Evolutionary conservation across 164 flowering plant genomes (phyloP).

Genomic region (Dillenia turbinata): DNA sequence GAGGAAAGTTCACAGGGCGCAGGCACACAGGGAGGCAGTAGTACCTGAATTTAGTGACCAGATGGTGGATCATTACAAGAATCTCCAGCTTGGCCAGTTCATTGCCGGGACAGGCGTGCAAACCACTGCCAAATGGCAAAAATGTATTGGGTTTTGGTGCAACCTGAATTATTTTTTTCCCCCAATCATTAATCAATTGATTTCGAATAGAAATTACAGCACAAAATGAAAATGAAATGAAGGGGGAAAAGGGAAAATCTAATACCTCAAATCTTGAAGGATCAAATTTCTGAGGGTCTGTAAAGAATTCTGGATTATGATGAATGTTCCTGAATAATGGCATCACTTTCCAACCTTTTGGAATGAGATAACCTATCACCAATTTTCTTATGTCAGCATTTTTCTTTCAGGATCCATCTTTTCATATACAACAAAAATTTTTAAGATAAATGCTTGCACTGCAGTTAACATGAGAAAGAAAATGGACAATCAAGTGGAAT

Average conservation of each 20-base stretch:
- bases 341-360: conserved; percentile 96
- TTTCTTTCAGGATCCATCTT: no score
- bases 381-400: neutral
- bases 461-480: no score
- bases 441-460: no score
- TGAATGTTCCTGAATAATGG: conserved; percentile 93
- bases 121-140: conserved; percentile 76
- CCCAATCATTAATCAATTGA: no score
- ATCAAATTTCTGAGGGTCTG: conserved; percentile 70
- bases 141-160: conserved; percentile 72
- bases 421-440: no score
- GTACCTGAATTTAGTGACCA: conserved; percentile 72
- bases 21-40: neutral
- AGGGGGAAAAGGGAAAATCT: no score
- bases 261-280: conserved; percentile 89
- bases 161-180: conserved; percentile 26
- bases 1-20: no score
- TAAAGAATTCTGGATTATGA: conserved; percentile 66
- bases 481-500: no score
- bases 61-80: conserved; percentile 53
- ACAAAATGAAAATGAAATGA: no score
- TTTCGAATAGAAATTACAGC: no score
- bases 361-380: conserved; percentile 74
- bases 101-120: conserved; percentile 76
- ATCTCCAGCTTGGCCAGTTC: conserved; percentile 84